phyloP scores from a whole-genome alignment of 441 rosid species.

The Brassica hybrid region DNA sequence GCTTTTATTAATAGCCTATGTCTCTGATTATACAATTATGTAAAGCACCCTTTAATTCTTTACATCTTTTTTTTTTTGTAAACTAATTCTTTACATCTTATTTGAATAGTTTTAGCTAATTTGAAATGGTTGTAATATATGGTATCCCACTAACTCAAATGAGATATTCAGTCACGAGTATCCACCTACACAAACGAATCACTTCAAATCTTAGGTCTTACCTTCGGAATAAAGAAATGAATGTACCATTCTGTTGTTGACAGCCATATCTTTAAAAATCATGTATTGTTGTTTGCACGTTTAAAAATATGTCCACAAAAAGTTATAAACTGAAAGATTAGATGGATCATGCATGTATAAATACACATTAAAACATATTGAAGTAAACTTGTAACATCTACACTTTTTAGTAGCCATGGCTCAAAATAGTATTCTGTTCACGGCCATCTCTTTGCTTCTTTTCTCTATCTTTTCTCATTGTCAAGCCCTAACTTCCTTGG shows the following conservation, averaged over 20 bases:
- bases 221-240: not conserved
- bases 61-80: too few relatives aligned
- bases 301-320: not conserved
- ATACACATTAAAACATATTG: slow-evolving; percentile 5
- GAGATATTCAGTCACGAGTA: slow-evolving; percentile 8
- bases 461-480: slow-evolving; percentile 18
- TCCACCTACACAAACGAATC: slow-evolving; percentile 12
- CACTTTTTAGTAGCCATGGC: slow-evolving; percentile 15
- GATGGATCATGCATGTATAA: slow-evolving; percentile 7
- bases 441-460: slow-evolving; percentile 17
- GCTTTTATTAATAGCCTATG: not conserved
- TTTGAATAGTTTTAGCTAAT: not conserved
- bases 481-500: slow-evolving; percentile 29
- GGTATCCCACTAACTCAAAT: slow-evolving; percentile 34
- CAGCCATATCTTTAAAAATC: slow-evolving; percentile 19
- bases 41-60: slow-evolving; percentile 6
- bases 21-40: not conserved
- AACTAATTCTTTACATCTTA: slow-evolving; percentile 1
- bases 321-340: not conserved
- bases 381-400: not conserved
- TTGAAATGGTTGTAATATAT: slow-evolving; percentile 1
- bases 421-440: not conserved
- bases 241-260: not conserved
- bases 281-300: slow-evolving; percentile 38
- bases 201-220: not conserved